Evolutionary conservation across 495 filamentous ascomycete species (phyloP).

Genomic region (Penicillium simplicissimum): DNA sequence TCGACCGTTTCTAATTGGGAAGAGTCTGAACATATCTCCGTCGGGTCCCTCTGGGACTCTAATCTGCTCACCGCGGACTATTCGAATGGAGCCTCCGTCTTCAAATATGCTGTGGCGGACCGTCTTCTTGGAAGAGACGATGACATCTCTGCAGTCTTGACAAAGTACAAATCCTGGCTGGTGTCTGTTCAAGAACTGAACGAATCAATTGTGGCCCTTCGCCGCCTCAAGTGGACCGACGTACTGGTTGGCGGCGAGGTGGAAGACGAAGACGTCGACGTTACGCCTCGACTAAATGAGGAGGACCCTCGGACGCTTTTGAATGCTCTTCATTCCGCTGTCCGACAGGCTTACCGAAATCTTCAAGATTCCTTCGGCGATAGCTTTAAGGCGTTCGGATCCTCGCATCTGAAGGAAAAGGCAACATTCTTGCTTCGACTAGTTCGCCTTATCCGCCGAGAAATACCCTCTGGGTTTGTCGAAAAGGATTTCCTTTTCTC

Average conservation of each 20-base stretch:
- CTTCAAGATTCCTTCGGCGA: conserved; percentile 57
- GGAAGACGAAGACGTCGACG: conserved; percentile 61
- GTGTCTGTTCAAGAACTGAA: conserved; percentile 59
- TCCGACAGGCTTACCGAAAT: conserved; percentile 57
- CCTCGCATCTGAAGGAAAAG: conserved; percentile 50
- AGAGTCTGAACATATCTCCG: conserved; percentile 43
- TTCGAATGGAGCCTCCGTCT: conserved; percentile 53
- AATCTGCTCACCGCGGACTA: conserved; percentile 53
- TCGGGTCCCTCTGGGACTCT: conserved; percentile 62
- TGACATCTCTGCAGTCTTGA: conserved; percentile 58
- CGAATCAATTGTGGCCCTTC: conserved; percentile 64
- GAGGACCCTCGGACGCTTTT: conserved; percentile 70
- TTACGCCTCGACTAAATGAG: conserved; percentile 63
- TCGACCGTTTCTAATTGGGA: conserved; percentile 55
- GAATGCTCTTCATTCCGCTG: conserved; percentile 57
- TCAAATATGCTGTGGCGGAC: conserved; percentile 54
- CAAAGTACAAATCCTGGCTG: conserved; percentile 68
- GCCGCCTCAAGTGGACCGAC: conserved; percentile 71
- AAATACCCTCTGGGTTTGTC: conserved; percentile 55
- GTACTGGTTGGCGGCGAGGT: conserved; percentile 75
- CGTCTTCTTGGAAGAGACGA: conserved; percentile 65
- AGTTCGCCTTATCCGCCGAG: conserved; percentile 70
- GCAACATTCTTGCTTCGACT: conserved; percentile 73
- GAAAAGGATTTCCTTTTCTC: conserved; percentile 40
- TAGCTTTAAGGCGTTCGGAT: conserved; percentile 46